Base-by-base conservation (phyloP, 176 grass and related monocot species). In the Luzula sylvatica region DNA sequence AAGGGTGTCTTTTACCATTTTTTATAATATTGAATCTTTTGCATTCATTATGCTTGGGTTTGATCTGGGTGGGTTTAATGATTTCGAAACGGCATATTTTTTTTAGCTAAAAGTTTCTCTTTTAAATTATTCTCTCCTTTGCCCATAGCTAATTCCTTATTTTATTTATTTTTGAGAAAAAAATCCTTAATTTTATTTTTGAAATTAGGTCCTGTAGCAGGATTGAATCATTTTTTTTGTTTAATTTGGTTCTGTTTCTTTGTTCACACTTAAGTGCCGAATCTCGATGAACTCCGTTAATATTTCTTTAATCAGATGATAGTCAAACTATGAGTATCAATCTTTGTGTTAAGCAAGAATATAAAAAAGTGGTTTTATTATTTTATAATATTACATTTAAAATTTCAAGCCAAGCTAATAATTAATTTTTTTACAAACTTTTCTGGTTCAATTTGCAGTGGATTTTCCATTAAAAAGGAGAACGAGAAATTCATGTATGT, bases 391-490 rank as follows among this genome's bases (percentile, higher is more conserved):
- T 0, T 35, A 1, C 25, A 28, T n/a, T n/a, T n/a, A n/a, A n/a
- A n/a, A 25, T 22, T 3, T 26, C n/a, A 25, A 53, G 3, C 11
- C 50, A 53, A 53, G n/a, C n/a, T 13, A 22, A 24, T 53, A 53
- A 53, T 22, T 28, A 16, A n/a, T 24, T 3, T 28, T 1, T 28
- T 14, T 15, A 2, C 3, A 16, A 56, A 6, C 43, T 7, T 63
- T 8, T 41, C 58, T 11, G 61, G 12, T 67, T 48, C 11, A 52
- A 8, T 58, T 65, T 67, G 28, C 27, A 87, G 86, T 83, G 61
- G 75, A 74, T 46, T 76, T 92, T 46, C 53, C 68, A 8, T 69
- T 69, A 8, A 78, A 56, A 65, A 89, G 55, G 68, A 92, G 77
- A 70, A 60, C 73, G 38, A 82, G 78, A 50, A 55, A 48, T 53